These are phyloP conservation scores for Ophiostoma piceae DNA, from an alignment of 2,329 filamentous ascomycete genomes.

Conservation along the genomic window DNA sequence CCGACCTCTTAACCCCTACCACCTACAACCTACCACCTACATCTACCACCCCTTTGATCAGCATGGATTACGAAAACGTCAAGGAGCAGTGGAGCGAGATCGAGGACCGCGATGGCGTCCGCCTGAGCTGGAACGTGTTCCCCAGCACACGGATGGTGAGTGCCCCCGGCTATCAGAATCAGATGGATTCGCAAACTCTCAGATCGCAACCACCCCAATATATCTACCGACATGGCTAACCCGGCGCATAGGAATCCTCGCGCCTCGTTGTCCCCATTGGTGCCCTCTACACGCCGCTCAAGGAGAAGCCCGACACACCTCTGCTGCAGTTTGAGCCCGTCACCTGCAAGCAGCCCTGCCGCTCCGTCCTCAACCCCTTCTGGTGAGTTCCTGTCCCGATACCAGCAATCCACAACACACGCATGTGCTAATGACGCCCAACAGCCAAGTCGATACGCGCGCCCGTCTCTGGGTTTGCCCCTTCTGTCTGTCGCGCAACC, in stretches of 20 bases:
- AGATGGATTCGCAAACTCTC: too few relatives aligned
- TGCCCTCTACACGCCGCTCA: constrained; percentile 89
- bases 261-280: constrained; percentile 93
- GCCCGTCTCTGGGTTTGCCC: constrained; percentile 84
- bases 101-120: constrained; percentile 92
- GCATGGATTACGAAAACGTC: constrained; percentile 85
- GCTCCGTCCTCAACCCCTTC: constrained; percentile 93
- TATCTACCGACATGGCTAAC: constrained; percentile 6
- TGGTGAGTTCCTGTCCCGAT: constrained; percentile 55
- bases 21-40: background rate
- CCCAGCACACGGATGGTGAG: constrained; percentile 93
- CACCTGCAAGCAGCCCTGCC: constrained; percentile 91
- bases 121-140: constrained; percentile 98
- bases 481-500: constrained; percentile 79
- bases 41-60: constrained; percentile 15
- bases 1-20: background rate
- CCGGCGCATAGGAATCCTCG: constrained; percentile 68
- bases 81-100: constrained; percentile 97
- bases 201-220: background rate
- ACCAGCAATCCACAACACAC: background rate
- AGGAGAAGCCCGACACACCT: constrained; percentile 86
- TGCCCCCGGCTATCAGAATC: background rate
- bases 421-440: constrained; percentile 30
- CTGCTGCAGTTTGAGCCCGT: constrained; percentile 94
- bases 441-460: constrained; percentile 75